Percentiles rank a stretch among this genome's conserved stretches.
phyloP scores from a whole-genome alignment of 1,284 basidiomycete genomes.

The Meira nashicola region DNA sequence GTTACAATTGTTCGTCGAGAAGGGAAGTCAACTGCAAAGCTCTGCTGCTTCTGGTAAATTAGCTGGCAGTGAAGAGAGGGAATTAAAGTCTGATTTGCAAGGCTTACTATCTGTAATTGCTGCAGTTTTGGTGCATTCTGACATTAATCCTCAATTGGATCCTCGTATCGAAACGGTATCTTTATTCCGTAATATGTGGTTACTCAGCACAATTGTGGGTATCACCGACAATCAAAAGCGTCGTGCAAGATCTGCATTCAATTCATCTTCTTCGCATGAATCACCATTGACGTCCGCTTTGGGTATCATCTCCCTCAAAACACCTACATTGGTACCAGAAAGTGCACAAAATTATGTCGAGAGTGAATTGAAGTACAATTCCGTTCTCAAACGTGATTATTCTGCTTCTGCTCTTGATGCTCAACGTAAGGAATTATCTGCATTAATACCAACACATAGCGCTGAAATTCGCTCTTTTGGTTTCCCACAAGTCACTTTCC shows the following conservation, averaged over 20 bases:
- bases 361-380: constrained; percentile 88
- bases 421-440: constrained; percentile 46
- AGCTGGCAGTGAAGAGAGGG: constrained; percentile 34
- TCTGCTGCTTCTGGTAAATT: constrained; percentile 59
- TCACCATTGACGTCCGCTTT: constrained; percentile 53
- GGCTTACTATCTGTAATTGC: constrained; percentile 79
- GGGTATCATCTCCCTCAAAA: constrained; percentile 76
- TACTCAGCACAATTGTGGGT: constrained; percentile 78
- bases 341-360: constrained; percentile 76
- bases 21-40: constrained; percentile 85
- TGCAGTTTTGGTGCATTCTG: constrained; percentile 71
- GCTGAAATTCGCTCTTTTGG: constrained; percentile 72
- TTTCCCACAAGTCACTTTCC: constrained; percentile 78
- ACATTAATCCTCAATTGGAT: constrained; percentile 65
- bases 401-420: constrained; percentile 34
- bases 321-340: constrained; percentile 78
- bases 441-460: constrained; percentile 64
- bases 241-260: constrained; percentile 10
- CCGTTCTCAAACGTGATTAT: constrained; percentile 65
- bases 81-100: constrained; percentile 40
- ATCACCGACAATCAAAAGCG: constrained; percentile 55
- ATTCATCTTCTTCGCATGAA: neutral
- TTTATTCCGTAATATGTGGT: constrained; percentile 91
- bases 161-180: constrained; percentile 66
- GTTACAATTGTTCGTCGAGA: constrained; percentile 79